Conservation (phyloP, 768 basidiomycete genomes). For the Sarcomyxa edulis region DNA sequence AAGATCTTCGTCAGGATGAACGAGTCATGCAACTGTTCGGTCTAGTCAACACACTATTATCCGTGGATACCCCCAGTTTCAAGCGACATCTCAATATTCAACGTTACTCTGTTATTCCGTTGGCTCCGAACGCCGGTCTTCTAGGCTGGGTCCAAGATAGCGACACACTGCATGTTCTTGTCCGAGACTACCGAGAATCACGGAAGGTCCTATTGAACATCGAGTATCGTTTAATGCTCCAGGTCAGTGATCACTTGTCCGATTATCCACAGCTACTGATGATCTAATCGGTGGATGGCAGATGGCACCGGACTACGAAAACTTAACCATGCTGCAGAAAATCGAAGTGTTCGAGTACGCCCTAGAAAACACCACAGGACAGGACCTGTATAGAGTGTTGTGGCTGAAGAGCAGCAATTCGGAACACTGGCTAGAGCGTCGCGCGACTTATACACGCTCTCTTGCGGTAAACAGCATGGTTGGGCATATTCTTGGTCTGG, state of each 20-base stretch:
- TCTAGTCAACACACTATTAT: conserved; percentile 90
- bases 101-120: conserved; percentile 85
- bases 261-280: too few species aligned
- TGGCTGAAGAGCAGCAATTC: conserved; percentile 96
- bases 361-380: conserved; percentile 95
- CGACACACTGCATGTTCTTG: conserved; percentile 93
- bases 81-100: conserved; percentile 95
- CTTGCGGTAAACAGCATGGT: conserved; percentile 98
- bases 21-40: conserved; percentile 99
- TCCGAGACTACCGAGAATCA: conserved; percentile 93
- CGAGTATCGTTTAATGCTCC: conserved; percentile 97
- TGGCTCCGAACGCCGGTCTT: conserved; percentile 93
- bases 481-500: conserved; percentile 93
- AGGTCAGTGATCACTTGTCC: conserved; percentile 53
- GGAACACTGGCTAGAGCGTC: conserved; percentile 95
- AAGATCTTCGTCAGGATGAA: conserved; percentile 98
- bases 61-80: conserved; percentile 91
- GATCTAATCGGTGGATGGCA: too few species aligned
- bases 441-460: conserved; percentile 93
- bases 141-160: conserved; percentile 94
- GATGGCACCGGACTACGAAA: conserved; percentile 99
- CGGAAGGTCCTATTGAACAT: conserved; percentile 96
- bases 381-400: conserved; percentile 92
- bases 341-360: conserved; percentile 99
- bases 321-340: conserved; percentile 89